phyloP scores from a whole-genome alignment of 805 yeast species.

The Wickerhamomyces queroliae region DNA sequence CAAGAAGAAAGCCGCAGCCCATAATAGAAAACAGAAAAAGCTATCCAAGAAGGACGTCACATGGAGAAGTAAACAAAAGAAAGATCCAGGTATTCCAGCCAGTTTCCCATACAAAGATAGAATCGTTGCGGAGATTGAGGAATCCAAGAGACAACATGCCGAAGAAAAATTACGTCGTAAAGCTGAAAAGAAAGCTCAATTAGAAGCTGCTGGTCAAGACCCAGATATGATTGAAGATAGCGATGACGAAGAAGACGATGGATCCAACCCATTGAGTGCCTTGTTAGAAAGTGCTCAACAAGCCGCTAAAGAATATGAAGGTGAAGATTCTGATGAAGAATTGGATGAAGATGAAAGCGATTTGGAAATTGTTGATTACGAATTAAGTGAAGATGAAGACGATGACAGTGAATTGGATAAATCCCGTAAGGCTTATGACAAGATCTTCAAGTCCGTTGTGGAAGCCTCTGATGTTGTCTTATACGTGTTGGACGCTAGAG shows the following conservation, averaged over 20 bases:
- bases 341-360: constrained; percentile 38
- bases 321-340: constrained; percentile 38
- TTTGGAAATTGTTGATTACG: constrained; percentile 45
- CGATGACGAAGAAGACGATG: constrained; percentile 37
- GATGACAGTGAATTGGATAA: constrained; percentile 52
- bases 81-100: constrained; percentile 94
- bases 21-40: constrained; percentile 80
- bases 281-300: constrained; percentile 83
- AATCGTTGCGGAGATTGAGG: constrained; percentile 69
- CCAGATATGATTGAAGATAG: constrained; percentile 32
- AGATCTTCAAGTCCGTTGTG: constrained; percentile 87
- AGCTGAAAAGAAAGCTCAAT: constrained; percentile 38
- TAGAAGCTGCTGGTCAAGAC: constrained; percentile 32
- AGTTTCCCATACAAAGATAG: constrained; percentile 91
- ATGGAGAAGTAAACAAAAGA: constrained; percentile 80
- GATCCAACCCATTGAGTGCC: constrained; percentile 66
- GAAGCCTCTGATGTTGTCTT: constrained; percentile 88
- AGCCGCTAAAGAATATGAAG: constrained; percentile 74
- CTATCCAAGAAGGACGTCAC: constrained; percentile 83
- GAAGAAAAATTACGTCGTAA: constrained; percentile 49
- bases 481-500: constrained; percentile 95
- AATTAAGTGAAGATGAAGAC: constrained; percentile 39
- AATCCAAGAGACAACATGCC: constrained; percentile 44
- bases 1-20: constrained; percentile 92
- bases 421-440: constrained; percentile 88